These are phyloP conservation scores for Tritrichomonas foetus DNA, from an alignment of 208 protist genomes.

Conservation along the genomic window DNA sequence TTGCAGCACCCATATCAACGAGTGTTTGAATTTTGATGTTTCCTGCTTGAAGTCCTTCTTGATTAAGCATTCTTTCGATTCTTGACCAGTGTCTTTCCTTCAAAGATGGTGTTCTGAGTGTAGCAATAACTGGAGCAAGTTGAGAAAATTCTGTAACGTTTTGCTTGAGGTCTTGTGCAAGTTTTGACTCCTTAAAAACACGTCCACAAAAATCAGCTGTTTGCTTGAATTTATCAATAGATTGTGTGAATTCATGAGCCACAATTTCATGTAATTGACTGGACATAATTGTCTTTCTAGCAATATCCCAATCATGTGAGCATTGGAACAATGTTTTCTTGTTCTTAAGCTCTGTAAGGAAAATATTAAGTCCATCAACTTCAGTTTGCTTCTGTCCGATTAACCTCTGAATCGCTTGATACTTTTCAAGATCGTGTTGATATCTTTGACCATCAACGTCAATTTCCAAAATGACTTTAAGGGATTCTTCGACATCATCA, in stretches of 20 bases:
- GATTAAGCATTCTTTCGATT: neutral
- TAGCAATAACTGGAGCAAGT: neutral
- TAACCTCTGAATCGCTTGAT: neutral
- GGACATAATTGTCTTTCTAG: neutral
- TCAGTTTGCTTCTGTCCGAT: neutral
- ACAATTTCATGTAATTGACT: neutral
- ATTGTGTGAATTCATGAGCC: neutral
- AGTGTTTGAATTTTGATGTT: neutral
- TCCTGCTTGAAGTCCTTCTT: neutral
- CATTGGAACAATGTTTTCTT: neutral
- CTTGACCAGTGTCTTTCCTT: neutral
- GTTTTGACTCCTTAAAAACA: neutral
- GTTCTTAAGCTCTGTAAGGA: conserved; percentile 30
- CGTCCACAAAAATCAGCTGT: neutral
- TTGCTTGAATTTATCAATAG: neutral
- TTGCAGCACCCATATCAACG: neutral
- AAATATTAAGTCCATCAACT: neutral
- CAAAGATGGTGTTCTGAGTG: neutral
- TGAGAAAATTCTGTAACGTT: neutral
- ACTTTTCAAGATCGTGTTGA: conserved; percentile 11
- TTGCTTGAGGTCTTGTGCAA: neutral
- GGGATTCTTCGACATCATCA: neutral
- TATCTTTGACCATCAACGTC: neutral
- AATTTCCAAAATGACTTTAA: neutral
- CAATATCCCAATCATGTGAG: neutral